Conservation (phyloP, 495 filamentous ascomycete genomes). For the Mytilinidion resinicola region DNA sequence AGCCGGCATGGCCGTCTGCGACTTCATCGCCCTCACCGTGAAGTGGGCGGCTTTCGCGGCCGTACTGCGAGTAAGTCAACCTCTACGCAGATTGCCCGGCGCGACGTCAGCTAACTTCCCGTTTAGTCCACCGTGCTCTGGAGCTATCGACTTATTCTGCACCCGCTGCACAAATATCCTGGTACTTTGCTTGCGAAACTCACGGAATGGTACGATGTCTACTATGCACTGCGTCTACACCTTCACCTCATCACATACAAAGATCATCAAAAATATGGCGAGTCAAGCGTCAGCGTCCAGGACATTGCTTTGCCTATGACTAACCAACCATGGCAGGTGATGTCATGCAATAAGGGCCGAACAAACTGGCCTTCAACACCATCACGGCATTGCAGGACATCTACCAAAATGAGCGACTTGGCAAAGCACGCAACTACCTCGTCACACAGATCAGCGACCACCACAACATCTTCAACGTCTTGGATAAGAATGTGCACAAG, state of each 20-base stretch:
- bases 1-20: too few relatives aligned
- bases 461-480: background rate
- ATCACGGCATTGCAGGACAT: conserved; percentile 7
- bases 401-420: background rate
- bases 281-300: background rate
- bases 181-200: conserved; percentile 5
- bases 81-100: too few relatives aligned
- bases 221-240: background rate
- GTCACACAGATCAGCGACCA: background rate
- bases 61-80: too few relatives aligned
- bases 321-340: background rate
- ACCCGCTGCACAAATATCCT: conserved; percentile 9
- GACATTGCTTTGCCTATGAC: background rate
- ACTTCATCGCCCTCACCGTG: too few relatives aligned
- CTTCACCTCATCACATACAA: conserved; percentile 4
- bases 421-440: background rate
- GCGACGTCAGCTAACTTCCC: too few relatives aligned
- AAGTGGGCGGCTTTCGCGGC: too few relatives aligned
- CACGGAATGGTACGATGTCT: conserved; percentile 9
- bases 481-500: conserved; percentile 1
- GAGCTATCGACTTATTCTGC: conserved; percentile 5
- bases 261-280: conserved; percentile 10
- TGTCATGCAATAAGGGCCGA: conserved; percentile 8
- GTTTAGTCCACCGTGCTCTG: too few relatives aligned
- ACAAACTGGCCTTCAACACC: conserved; percentile 12